Conservation (phyloP, 345 rosid species). For the Gossypium herbaceum region DNA sequence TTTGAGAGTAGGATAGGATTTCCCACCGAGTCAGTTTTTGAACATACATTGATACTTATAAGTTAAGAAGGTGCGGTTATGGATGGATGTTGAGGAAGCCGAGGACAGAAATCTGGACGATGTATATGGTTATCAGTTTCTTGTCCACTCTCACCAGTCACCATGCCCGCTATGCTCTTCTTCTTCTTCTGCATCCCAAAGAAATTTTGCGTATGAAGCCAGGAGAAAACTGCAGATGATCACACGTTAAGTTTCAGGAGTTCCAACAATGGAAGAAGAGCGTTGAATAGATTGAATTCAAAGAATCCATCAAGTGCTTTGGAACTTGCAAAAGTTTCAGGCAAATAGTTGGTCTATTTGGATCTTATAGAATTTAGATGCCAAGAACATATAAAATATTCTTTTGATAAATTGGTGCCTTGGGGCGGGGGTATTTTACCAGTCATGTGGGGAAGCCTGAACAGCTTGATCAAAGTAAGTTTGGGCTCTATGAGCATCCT, state of each 20-base stretch:
- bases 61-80: slow-evolving; percentile 22
- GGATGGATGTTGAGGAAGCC: slow-evolving; percentile 8
- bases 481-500: slow-evolving; percentile 70
- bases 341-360: not conserved
- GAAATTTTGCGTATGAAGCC: slow-evolving; percentile 70
- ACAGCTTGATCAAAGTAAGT: slow-evolving; percentile 79
- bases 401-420: not conserved
- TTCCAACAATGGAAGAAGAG: not conserved
- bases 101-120: slow-evolving; percentile 26
- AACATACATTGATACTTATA: not conserved
- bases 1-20: not conserved
- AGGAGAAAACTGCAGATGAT: slow-evolving; percentile 46
- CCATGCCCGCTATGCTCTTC: not conserved
- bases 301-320: not conserved
- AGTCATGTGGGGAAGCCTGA: slow-evolving; percentile 71
- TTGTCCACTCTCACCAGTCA: slow-evolving; percentile 1
- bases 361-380: not conserved
- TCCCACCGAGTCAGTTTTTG: slow-evolving; percentile 1
- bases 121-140: slow-evolving; percentile 10
- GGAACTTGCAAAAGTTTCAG: too few species aligned
- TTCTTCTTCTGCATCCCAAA: slow-evolving; percentile 59
- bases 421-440: slow-evolving; percentile 37
- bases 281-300: not conserved
- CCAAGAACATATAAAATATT: not conserved
- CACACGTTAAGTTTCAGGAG: too few species aligned